Evolutionary conservation across 805 yeast genomes (phyloP), one percentile per base, ranked within the genome.

Genomic region (Lipomyces yamanashiensis): DNA sequence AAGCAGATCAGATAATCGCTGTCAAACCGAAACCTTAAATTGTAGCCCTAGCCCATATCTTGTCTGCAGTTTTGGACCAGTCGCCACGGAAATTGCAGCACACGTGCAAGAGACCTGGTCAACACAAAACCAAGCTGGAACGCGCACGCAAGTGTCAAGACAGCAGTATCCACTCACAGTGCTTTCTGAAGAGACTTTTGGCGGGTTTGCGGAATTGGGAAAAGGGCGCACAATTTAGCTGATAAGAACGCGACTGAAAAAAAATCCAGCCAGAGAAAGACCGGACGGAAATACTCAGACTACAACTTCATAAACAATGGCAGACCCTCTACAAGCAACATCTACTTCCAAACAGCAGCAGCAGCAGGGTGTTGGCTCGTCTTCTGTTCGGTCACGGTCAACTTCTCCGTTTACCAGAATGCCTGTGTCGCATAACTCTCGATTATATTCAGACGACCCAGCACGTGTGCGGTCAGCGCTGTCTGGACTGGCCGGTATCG

Each of bases 401-500:
- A 17, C 41, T 17, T 54, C 58, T 34, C 58, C 58, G 7, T 54
- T 54, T 23, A 51, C 58, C 2, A 21, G 58, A 15, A 43, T 54
- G 58, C 51, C 58, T 5, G 21, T 45, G 15, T 23, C 45, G 57
- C 41, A 44, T 7, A 13, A n/a, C 23, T n/a, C 48, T n/a, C 23
- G 49, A 43, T 33, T 49, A 23, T 59, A 52, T 19, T 48, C 58
- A 9, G 58, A 52, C 55, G 44, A 59, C 39, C 58, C 63, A 28
- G 40, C 21, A 15, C 39, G 47, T 7, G 54, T 47, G 21, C 49
- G 17, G 5, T 19, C 17, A 8, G 48, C 54, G 37, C 28, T 48
- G 43, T 34, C 43, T 28, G 58, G 51, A n/a, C n/a, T 44, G 13
- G 50, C 41, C 23, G 58, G 51, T 7, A 45, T 45, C 7, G 58